Percentiles rank a stretch among this genome's conserved stretches.
phyloP scores from a whole-genome alignment of 768 basidiomycete species.

The Coprinellus micaceus region DNA sequence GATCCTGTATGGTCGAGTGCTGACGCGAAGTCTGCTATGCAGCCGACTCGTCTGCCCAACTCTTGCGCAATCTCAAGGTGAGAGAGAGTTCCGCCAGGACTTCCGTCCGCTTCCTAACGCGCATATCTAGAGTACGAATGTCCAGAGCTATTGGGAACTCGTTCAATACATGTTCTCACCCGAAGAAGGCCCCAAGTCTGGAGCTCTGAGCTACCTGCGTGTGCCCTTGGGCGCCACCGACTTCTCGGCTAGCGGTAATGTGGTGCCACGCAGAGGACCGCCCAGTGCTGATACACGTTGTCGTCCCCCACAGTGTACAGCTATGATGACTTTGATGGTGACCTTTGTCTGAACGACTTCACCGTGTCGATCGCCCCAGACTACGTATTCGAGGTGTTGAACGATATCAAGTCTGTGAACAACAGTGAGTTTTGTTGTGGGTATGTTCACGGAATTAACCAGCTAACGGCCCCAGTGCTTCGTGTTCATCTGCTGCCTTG shows the following conservation, averaged over 20 bases:
- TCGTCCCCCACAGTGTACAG: conserved; percentile 52
- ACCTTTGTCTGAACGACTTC: conserved; percentile 54
- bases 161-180: conserved; percentile 54
- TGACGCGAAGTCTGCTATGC: background rate
- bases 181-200: conserved; percentile 54
- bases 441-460: background rate
- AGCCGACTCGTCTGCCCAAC: conserved; percentile 68
- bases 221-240: conserved; percentile 68
- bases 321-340: conserved; percentile 53
- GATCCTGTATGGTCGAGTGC: no score
- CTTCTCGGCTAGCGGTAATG: conserved; percentile 53
- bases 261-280: background rate
- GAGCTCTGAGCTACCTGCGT: conserved; percentile 63
- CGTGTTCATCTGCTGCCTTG: conserved; percentile 63
- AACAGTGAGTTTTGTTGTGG: conserved; percentile 22
- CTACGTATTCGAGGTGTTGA: conserved; percentile 55
- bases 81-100: background rate
- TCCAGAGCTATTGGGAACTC: conserved; percentile 48
- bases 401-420: conserved; percentile 60
- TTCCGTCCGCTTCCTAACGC: background rate
- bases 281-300: background rate
- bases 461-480: conserved; percentile 22
- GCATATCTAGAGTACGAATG: conserved; percentile 39
- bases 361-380: conserved; percentile 52
- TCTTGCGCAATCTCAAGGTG: conserved; percentile 61